phyloP scores from a whole-genome alignment of 1,284 basidiomycete genomes.

The Crocinoboletus sp. region DNA sequence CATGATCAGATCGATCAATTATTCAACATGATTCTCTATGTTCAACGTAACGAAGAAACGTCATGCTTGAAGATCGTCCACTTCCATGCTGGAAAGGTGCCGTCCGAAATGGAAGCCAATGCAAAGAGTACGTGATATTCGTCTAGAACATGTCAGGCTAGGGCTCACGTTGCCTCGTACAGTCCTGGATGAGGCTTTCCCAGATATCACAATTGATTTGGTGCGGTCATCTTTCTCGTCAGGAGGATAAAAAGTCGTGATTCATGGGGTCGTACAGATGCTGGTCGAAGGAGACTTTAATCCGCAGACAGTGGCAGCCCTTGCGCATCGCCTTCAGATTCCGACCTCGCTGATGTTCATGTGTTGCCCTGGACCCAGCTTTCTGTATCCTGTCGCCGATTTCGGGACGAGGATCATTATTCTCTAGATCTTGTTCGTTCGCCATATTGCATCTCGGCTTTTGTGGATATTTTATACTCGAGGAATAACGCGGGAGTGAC shows the following conservation, averaged over 20 bases:
- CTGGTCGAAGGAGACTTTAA: constrained; percentile 46
- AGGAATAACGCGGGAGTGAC: background rate
- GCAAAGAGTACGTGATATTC: constrained; percentile 42
- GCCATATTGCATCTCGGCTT: background rate
- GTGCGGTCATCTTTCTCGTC: constrained; percentile 29
- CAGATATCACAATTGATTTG: constrained; percentile 54
- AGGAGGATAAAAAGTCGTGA: too few relatives aligned
- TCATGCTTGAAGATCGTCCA: constrained; percentile 63
- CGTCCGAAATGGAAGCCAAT: constrained; percentile 60
- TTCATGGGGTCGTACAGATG: constrained; percentile 34
- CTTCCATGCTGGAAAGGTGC: constrained; percentile 48
- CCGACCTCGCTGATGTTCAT: constrained; percentile 34
- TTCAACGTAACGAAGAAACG: constrained; percentile 62
- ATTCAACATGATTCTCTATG: constrained; percentile 61
- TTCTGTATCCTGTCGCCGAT: constrained; percentile 26
- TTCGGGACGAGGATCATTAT: constrained; percentile 28
- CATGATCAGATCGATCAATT: constrained; percentile 54
- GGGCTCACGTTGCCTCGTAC: constrained; percentile 5
- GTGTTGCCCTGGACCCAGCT: constrained; percentile 28
- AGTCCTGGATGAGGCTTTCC: constrained; percentile 61
- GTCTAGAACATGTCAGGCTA: background rate
- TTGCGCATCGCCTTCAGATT: constrained; percentile 27
- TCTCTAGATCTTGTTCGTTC: constrained; percentile 6
- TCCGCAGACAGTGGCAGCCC: constrained; percentile 27
- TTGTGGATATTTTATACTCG: background rate